Base-by-base conservation (phyloP, 192 early-diverging fungal species). In the Funneliformis geosporum region DNA sequence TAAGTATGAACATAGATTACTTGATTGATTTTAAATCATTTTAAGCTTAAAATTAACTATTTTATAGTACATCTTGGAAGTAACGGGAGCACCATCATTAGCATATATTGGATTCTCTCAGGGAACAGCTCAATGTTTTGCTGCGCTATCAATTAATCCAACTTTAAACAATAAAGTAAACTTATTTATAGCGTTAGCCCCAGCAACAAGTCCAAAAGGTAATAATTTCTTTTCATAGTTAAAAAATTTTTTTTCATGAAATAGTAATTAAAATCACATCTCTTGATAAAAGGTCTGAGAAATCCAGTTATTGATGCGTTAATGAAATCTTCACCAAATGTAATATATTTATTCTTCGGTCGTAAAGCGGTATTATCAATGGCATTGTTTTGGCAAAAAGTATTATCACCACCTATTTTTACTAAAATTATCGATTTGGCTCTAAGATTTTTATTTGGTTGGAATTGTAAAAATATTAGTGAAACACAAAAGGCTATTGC, bases 21-120 rank as follows among this genome's bases (percentile, higher is more conserved):
- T 12, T 12, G 46, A 12, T 47, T 2, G 46, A 47, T 12, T 47
- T 16, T 55, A 16, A 5, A 18, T 55, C 3, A 55, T 18, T 14
- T 55, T 55, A 12, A 55, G 5, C 16, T 10, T 67, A 38, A 38
- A n/a, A 16, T 40, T 38, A 39, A 16, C 39, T 18, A 33, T 38
- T 4, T 40, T 40, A 38, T 60, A 93, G 88, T 95, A 96, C 83
- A 96, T 99, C 61, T 85, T 99, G 61, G 84, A 88, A 27, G 88
- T 88, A 44, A 97, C 97, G 25, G 95, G 95, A 0, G 93, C 89
- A 8, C 84, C 86, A 28, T 89, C 88, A 27, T 83, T 99, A 40
- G 89, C 95, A 0, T 99, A 97, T 85, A 93, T 99, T 77, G 97
- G 97, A n/a, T 99, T 97, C 79, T 96, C 95, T 50, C 97, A 99